Base-by-base conservation (phyloP, 1,284 basidiomycete species). In the Cryptococcus sp. region DNA sequence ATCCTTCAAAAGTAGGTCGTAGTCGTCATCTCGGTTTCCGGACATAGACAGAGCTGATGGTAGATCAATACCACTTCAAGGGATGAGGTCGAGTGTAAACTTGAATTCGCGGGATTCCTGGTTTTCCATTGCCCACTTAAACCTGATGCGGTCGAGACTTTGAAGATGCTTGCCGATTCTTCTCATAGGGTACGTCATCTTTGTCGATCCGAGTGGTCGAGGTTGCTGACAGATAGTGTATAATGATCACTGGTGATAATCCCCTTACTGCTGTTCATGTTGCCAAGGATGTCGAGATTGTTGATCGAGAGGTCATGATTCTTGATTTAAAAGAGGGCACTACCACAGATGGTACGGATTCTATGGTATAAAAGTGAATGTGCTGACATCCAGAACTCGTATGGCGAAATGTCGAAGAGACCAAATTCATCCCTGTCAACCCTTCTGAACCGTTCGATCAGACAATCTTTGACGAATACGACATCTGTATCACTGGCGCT, bases 181-280 rank as follows among this genome's bases (percentile, higher is more conserved):
- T 94, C 91, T 1, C 93, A 97, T 76, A 82, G 93, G 41, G 90
- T 92, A 77, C 51, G 87, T 81, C 24, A 11, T 2, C 11, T 36
- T 25, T 9, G 4, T 21, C n/a, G 19, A 51, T 28, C 22, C 43
- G 42, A 10, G 23, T 13, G 25, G 37, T 24, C 34, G 41, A 51
- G n/a, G 16, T 22, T 4, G 4, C n/a, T 45, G 50, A 22, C 16
- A 22, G 4, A 31, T 36, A 88, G 89, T 96, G 93, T 70, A 81
- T 97, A 56, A 97, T 97, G 92, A 97, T 97, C 60, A 97, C 92
- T 44, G 92, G 92, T 42, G 92, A 97, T 74, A 97, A 97, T 73
- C 93, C 92, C 14, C 77, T 97, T 51, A 97, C 93, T 0, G 92
- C 92, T 16, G 85, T 88, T 1, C 92, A 97, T 70, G 91, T 97